Evolutionary conservation across 2,329 filamentous ascomycete species (phyloP).

Genomic region (Colletotrichum godetiae): DNA sequence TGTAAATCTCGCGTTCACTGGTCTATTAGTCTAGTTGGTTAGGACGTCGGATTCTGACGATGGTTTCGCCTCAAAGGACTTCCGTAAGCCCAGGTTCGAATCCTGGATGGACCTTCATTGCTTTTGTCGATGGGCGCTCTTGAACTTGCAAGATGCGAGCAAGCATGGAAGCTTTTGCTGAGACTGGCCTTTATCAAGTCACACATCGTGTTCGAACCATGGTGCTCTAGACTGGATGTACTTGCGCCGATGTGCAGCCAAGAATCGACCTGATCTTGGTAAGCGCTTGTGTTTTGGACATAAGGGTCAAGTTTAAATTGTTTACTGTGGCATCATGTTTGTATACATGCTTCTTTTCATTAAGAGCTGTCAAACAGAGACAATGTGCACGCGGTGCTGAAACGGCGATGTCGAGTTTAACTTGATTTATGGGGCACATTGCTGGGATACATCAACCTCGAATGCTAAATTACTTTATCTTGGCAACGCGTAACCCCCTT

Average conservation of each 20-base stretch:
- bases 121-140: background rate
- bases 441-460: background rate
- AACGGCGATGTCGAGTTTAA: slow-evolving; percentile 12
- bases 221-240: background rate
- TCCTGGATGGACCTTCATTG: slow-evolving; percentile 32
- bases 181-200: too few species aligned
- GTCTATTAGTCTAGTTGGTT: slow-evolving; percentile 37
- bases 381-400: background rate
- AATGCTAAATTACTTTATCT: background rate
- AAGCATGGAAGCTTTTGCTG: background rate
- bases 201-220: background rate
- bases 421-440: background rate
- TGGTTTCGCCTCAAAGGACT: background rate
- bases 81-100: slow-evolving; percentile 36
- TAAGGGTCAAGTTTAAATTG: background rate
- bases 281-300: background rate
- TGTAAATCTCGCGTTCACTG: background rate
- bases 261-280: background rate
- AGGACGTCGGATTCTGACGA: slow-evolving; percentile 36
- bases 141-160: too few species aligned
- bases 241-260: background rate
- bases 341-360: background rate
- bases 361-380: background rate
- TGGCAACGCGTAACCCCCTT: background rate
- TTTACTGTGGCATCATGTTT: background rate